Base-by-base conservation (phyloP, 164 flowering plant species). In the Vitis rupestris region DNA sequence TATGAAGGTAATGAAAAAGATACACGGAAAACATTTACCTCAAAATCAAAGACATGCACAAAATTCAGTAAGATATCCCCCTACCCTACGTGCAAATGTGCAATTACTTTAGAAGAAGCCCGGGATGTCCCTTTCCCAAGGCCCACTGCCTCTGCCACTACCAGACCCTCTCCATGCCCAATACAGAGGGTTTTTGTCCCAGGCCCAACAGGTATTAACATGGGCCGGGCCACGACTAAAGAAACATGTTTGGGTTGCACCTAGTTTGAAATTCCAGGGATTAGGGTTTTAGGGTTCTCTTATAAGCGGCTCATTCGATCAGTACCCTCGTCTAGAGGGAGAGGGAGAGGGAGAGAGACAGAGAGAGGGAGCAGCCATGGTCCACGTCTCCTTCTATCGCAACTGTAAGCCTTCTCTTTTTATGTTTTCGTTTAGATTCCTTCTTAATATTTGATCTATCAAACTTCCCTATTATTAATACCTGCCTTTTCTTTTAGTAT, bases 401-500 rank as follows among this genome's bases (percentile, higher is more conserved):
- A 81, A 81, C 81, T 78, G 84, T 81, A 68, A 63, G 76, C 50
- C 19, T 54, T 63, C 51, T 63, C 61, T 48, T 54, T 70, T 23
- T 59, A 12, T 27, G 37, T 58, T 10, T 14, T 10, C 47, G 3
- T 9, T 51, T 61, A 53, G 31, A 57, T 0, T 47, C 48, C 10
- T 50, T 8, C 50, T 48, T 48, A 16, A 31, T 70, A 23, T 6
- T 1, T 53, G 61, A 10, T 27, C 44, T 37, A 37, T 37, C 44
- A 37, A 37, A 37, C 44, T 37, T 37, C 7, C 7, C 44, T 37
- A 37, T 6, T 37, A 37, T 37, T 37, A 37, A 37, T 37, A 37
- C 2, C 44, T 37, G 44, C 44, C 44, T 37, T 37, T 23, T 37
- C 4, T 4, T 37, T 37, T 37, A 37, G 44, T 37, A 37, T 37